Percentiles rank a stretch among this genome's conserved stretches.
Conservation (phyloP, 78 protist species). For the Tieghemostelium lacteum region DNA sequence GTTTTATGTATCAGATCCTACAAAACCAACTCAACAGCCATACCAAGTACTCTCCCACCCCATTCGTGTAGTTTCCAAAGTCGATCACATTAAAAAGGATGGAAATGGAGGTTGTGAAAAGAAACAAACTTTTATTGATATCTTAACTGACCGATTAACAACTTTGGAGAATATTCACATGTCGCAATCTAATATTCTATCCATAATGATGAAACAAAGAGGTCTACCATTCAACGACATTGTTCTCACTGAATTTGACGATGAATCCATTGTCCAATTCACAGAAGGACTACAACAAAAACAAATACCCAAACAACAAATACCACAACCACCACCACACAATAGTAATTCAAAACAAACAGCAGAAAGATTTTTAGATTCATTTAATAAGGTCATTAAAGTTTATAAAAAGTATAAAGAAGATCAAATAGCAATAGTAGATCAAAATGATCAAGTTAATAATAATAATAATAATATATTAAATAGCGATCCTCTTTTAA, state of each 20-base stretch:
- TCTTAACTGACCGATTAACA: slow-evolving; percentile 43
- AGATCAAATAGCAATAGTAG: slow-evolving; percentile 1
- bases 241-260: neutral
- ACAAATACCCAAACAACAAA: neutral
- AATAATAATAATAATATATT: too few relatives aligned
- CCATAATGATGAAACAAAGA: slow-evolving; percentile 24
- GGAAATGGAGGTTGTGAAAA: slow-evolving; percentile 62
- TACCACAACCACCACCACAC: neutral
- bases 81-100: slow-evolving; percentile 68
- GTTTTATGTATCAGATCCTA: slow-evolving; percentile 1
- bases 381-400: slow-evolving; percentile 47
- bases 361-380: slow-evolving; percentile 44
- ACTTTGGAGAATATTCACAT: slow-evolving; percentile 8
- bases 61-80: slow-evolving; percentile 72
- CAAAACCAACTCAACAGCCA: neutral
- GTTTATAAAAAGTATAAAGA: slow-evolving; percentile 41
- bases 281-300: neutral
- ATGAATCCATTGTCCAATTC: neutral
- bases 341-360: neutral
- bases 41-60: slow-evolving; percentile 28
- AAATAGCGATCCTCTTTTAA: too few relatives aligned
- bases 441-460: too few relatives aligned
- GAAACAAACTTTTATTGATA: slow-evolving; percentile 74
- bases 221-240: neutral
- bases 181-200: slow-evolving; percentile 10